Evolutionary conservation across 2,329 filamentous ascomycete genomes (phyloP).

Genomic region (Curvularia spicifera): DNA sequence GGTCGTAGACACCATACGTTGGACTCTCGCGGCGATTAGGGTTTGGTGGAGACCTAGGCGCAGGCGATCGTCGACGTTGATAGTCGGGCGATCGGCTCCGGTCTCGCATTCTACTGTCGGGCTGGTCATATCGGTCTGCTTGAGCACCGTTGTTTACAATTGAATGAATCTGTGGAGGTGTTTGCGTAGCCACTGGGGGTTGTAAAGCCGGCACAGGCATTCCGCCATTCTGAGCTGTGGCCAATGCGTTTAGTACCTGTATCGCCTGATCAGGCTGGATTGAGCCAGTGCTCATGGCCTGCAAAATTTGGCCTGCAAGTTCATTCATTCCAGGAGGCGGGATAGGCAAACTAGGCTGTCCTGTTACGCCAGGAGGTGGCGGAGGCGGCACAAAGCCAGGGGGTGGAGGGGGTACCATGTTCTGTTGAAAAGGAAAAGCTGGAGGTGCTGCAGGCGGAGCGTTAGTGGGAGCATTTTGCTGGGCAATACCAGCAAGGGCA

Average conservation of each 20-base stretch:
- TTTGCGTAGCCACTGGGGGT: constrained; percentile 22
- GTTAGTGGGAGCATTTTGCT: constrained; percentile 42
- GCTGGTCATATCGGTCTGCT: constrained; percentile 39
- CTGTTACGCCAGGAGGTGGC: constrained; percentile 31
- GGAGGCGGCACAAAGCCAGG: constrained; percentile 44
- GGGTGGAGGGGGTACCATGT: constrained; percentile 39
- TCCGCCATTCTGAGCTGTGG: constrained; percentile 34
- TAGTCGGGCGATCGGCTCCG: constrained; percentile 65
- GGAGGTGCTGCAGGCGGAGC: constrained; percentile 30
- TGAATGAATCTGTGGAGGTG: constrained; percentile 25
- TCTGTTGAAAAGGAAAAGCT: constrained; percentile 38
- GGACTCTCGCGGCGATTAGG: constrained; percentile 70
- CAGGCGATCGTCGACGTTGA: constrained; percentile 66
- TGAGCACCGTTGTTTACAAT: constrained; percentile 29
- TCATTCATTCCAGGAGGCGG: constrained; percentile 36
- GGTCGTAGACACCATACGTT: constrained; percentile 75
- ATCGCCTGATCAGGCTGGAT: constrained; percentile 46
- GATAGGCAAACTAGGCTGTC: constrained; percentile 33
- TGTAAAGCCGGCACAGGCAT: constrained; percentile 38
- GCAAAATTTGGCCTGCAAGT: constrained; percentile 42
- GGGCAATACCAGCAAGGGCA: constrained; percentile 41
- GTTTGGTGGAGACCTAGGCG: constrained; percentile 64
- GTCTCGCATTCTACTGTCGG: constrained; percentile 45
- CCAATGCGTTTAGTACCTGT: constrained; percentile 42
- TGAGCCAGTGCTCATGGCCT: constrained; percentile 42